phyloP scores from a whole-genome alignment of 1,284 basidiomycete species.

The Hortiboletus rubellus region DNA sequence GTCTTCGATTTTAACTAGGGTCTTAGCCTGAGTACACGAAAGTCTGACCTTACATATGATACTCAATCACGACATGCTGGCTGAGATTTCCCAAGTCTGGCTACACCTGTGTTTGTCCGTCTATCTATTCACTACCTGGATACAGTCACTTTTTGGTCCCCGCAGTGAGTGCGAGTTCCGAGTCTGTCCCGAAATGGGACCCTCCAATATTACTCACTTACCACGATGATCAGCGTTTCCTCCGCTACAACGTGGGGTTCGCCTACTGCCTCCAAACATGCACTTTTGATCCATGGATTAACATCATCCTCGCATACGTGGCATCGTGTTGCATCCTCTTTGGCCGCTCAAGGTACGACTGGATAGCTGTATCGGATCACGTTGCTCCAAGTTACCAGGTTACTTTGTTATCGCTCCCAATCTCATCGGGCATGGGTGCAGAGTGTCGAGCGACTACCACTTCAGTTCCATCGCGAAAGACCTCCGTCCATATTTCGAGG shows the following conservation, averaged over 20 bases:
- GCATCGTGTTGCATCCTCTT: conserved; percentile 20
- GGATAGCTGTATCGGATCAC: not conserved
- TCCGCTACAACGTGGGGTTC: conserved; percentile 24
- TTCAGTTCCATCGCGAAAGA: conserved; percentile 19
- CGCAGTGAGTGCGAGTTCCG: too few species aligned
- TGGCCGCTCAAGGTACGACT: conserved; percentile 22
- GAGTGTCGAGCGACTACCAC: conserved; percentile 17
- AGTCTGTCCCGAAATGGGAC: too few species aligned
- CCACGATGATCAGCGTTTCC: conserved; percentile 9
- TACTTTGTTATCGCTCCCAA: conserved; percentile 29
- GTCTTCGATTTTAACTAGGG: too few species aligned
- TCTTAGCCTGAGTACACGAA: too few species aligned
- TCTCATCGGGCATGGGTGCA: conserved; percentile 24
- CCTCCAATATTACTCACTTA: not conserved
- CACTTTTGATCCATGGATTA: conserved; percentile 25
- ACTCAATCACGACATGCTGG: too few species aligned
- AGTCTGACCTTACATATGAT: too few species aligned
- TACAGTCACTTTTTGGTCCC: not conserved
- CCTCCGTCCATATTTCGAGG: conserved; percentile 25
- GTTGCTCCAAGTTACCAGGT: conserved; percentile 8
- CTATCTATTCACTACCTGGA: too few species aligned
- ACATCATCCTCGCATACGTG: conserved; percentile 24
- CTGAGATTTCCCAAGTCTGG: too few species aligned
- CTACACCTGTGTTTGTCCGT: too few species aligned
- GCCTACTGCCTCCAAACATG: conserved; percentile 14